Evolutionary conservation across 139 green algal species (phyloP).

Genomic region (Asterochloris erici): DNA sequence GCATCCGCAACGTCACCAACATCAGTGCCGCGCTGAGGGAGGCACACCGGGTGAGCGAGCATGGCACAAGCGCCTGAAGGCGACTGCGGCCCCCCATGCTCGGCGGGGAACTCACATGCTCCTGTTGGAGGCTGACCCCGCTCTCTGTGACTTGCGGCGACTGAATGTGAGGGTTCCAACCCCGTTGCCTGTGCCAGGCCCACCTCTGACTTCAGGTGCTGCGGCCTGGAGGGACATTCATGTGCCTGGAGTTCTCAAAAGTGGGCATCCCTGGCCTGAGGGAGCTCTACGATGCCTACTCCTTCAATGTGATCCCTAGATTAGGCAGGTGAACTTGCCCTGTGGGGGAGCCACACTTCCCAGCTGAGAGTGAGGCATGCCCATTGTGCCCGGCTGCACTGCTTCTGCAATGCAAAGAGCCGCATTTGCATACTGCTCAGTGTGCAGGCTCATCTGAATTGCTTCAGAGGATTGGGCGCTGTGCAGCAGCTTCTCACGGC

Average conservation of each 20-base stretch:
- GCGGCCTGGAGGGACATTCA: constrained; percentile 75
- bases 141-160: no score
- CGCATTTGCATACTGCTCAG: no score
- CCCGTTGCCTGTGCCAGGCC: no score
- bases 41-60: constrained; percentile 49
- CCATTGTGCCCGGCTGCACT: no score
- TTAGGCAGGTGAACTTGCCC: constrained; percentile 56
- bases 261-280: constrained; percentile 60
- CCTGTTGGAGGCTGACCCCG: no score
- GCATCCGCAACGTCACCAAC: constrained; percentile 95
- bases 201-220: constrained; percentile 49
- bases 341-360: neutral
- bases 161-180: no score
- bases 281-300: constrained; percentile 93
- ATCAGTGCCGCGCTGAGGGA: constrained; percentile 75
- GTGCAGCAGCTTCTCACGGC: no score
- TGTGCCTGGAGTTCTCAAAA: constrained; percentile 94
- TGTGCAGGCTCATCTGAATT: no score
- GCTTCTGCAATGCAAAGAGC: no score
- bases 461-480: no score
- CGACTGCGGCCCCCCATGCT: neutral
- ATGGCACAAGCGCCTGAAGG: neutral
- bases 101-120: neutral
- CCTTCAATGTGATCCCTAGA: constrained; percentile 90
- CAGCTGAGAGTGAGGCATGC: neutral